Base-by-base conservation (phyloP, 1,284 basidiomycete species). In the Papiliotrema fonsecae region DNA sequence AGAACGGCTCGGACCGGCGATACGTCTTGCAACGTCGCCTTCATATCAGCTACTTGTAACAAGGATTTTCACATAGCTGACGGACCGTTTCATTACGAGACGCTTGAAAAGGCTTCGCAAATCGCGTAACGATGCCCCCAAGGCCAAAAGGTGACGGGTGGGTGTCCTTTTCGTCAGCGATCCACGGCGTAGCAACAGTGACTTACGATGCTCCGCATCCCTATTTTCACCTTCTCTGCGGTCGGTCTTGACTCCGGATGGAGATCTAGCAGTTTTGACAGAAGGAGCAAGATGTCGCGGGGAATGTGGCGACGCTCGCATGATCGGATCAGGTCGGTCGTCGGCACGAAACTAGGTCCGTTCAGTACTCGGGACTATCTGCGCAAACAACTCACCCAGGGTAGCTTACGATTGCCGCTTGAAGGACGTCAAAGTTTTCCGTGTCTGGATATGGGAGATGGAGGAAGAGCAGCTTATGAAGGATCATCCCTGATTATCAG, bases 401-500 rank as follows among this genome's bases (percentile, higher is more conserved):
- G 73, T 93, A 96, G 2, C 64, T 58, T 43, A 79, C 55, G n/a
- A 96, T 86, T 64, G 91, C 88, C 19, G 75, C 76, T 57, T 88
- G 83, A 27, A 97, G 73, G 34, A 69, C 77, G 19, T 77, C 77
- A 19, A 77, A 77, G 48, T 79, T 77, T 3, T 79, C 75, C 0
- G 85, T 83, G 56, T 85, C 81, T 19, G 76, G 77, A 61, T 89
- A 93, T 0, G 89, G 89, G 19, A 90, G 69, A 27, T 80, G 79
- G 72, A 97, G 89, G 73, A 94, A 97, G 1, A 94, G 74, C 51
- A 96, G 79, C 64, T 90, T 90, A 75, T 96, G 83, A 11, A 97
- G 77, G 37, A 97, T 86, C 86, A 97, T 90, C 18, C 91, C 73
- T 75, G 35, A 1, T n/a, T 18, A 24, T 30, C 18, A 50, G 18